These are phyloP conservation scores for Avena sativa DNA, from an alignment of 176 grass and related monocot genomes.

Conservation along the genomic window DNA sequence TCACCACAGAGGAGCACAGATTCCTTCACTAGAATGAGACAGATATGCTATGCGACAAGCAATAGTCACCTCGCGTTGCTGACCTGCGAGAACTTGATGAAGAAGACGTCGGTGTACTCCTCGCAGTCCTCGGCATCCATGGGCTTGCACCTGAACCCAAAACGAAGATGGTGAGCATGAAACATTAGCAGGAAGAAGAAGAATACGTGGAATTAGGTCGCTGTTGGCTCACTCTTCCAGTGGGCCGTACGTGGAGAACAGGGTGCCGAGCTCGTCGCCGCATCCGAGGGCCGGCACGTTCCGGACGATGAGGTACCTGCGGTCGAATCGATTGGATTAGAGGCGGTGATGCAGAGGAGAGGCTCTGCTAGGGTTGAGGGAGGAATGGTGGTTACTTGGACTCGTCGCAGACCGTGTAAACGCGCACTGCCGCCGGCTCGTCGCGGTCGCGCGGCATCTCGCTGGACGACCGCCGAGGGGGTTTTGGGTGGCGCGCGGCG, in stretches of 20 bases:
- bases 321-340: not conserved
- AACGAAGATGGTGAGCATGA: not conserved
- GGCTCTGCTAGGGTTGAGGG: not conserved
- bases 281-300: constrained; percentile 94
- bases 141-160: constrained; percentile 79
- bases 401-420: constrained; percentile 94
- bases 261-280: constrained; percentile 65
- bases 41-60: not conserved
- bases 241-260: constrained; percentile 74
- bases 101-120: constrained; percentile 89
- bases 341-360: not conserved
- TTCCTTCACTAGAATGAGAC: not conserved
- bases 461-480: not conserved
- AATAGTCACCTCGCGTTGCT: constrained; percentile 85
- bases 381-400: constrained; percentile 60
- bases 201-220: not conserved
- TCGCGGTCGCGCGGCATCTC: constrained; percentile 70
- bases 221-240: constrained; percentile 73
- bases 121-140: constrained; percentile 97
- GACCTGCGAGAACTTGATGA: constrained; percentile 85
- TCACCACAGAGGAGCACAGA: not conserved
- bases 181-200: not conserved
- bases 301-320: constrained; percentile 87
- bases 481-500: not conserved
- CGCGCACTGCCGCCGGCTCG: constrained; percentile 59